phyloP scores from a whole-genome alignment of 1,284 basidiomycete genomes.

The Neolentinus lepideus region DNA sequence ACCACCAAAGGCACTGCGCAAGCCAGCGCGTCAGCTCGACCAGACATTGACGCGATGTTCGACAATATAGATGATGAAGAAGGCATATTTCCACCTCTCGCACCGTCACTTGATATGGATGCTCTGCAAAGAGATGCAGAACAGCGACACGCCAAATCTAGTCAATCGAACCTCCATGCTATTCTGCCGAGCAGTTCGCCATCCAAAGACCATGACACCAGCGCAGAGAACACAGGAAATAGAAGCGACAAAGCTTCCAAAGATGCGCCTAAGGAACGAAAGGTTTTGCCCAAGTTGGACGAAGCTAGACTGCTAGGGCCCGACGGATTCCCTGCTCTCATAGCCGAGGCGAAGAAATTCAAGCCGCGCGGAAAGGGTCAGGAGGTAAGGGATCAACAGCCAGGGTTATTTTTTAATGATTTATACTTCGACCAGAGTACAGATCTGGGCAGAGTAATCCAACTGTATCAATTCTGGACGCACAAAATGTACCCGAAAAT shows the following conservation, averaged over 20 bases:
- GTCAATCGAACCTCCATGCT: conserved; percentile 28
- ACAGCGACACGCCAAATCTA: conserved; percentile 27
- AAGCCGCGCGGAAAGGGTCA: conserved; percentile 82
- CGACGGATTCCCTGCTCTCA: conserved; percentile 72
- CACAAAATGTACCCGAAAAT: conserved; percentile 86
- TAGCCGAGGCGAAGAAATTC: conserved; percentile 68
- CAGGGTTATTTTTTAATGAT: background rate
- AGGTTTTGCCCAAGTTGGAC: conserved; percentile 57
- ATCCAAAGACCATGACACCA: conserved; percentile 22
- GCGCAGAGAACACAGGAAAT: conserved; percentile 15
- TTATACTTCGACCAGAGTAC: conserved; percentile 38
- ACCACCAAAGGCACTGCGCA: conserved; percentile 20
- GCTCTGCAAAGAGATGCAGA: conserved; percentile 47
- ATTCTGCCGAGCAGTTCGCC: conserved; percentile 44
- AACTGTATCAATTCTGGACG: conserved; percentile 88
- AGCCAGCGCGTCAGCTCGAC: conserved; percentile 6
- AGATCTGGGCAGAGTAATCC: conserved; percentile 74
- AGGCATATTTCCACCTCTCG: conserved; percentile 29
- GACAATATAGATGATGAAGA: conserved; percentile 27
- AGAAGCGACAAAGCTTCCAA: conserved; percentile 20
- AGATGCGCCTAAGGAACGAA: conserved; percentile 37
- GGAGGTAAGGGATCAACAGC: conserved; percentile 49
- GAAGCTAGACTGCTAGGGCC: conserved; percentile 64
- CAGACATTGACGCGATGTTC: conserved; percentile 20
- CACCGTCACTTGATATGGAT: conserved; percentile 41